Evolutionary conservation across 768 basidiomycete genomes (phyloP), one percentile per base, ranked within the genome.

Genomic region (Leucogyrophana mollusca): DNA sequence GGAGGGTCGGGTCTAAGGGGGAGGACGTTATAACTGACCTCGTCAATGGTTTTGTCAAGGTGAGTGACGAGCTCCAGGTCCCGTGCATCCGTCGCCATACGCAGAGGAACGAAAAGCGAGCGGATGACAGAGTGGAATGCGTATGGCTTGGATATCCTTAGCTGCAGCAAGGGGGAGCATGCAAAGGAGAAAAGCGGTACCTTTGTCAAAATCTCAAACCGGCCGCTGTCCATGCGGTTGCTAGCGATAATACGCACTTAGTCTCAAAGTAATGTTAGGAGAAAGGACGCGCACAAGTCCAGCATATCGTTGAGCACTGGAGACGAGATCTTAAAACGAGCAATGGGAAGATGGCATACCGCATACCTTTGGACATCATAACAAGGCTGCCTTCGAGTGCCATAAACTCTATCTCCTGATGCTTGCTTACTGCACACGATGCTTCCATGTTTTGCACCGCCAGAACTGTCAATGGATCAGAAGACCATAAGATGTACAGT

Each of bases 401-500:
- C 56, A 82, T 83, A 59, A 94, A 93, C 70, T 96, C 93, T 46
- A 94, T 82, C 51, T 87, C 83, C 57, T 93, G 86, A 30, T 85
- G 80, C 53, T 79, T 82, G 2, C 78, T 75, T 36, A 95, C 78
- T 1, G 79, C 77, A 7, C 85, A 81, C 1, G 82, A 81, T 1
- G 89, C 90, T 50, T 88, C 85, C 78, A 95, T 84, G 58, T 97
- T 95, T 68, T 96, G 94, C 14, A 94, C 87, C 1, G 94, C 91
- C 40, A 95, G 72, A 11, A 94, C 70, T 73, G 42, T 22, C 20
- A 37, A 36, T 23, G 9, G 42, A 49, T 39, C 24, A 37, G 40
- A 14, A 36, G 24, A 23, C 30, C 38, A 23, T 45, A 20, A 59
- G 16, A 11, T 14, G 32, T 33, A 38, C 32, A 11, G 20, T 32